These are phyloP conservation scores for Loxodes magnus DNA, from an alignment of 73 alveolate genomes.

Conservation along the genomic window DNA sequence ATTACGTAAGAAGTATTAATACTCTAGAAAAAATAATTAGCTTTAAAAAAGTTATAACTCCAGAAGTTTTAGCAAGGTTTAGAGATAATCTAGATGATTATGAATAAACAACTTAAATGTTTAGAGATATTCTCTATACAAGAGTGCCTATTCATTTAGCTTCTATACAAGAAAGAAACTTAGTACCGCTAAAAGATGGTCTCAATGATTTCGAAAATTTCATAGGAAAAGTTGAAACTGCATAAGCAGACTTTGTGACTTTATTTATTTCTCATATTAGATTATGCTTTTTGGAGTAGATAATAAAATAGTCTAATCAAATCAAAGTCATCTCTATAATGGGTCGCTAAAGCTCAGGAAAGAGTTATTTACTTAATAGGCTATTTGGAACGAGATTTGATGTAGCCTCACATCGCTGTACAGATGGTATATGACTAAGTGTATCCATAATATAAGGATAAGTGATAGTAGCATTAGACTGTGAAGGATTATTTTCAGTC, in stretches of 20 bases:
- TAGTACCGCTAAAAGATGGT: conserved; percentile 10
- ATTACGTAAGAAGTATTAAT: too few species aligned
- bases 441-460: conserved; percentile 5
- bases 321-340: conserved; percentile 16
- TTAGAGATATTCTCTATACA: background rate
- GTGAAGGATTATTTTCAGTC: conserved; percentile 54
- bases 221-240: background rate
- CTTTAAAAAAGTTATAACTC: too few species aligned
- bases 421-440: conserved; percentile 65
- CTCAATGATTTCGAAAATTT: conserved; percentile 1
- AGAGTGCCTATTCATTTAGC: conserved; percentile 9
- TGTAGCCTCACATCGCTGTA: conserved; percentile 56
- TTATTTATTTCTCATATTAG: background rate
- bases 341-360: conserved; percentile 50
- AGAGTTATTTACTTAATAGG: conserved; percentile 48
- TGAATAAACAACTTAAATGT: too few species aligned
- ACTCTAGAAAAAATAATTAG: too few species aligned
- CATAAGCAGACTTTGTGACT: background rate
- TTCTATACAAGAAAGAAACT: conserved; percentile 2
- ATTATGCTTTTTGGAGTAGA: background rate
- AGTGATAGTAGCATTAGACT: conserved; percentile 31
- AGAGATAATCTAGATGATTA: too few species aligned
- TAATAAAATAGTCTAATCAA: background rate
- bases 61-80: too few species aligned
- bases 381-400: conserved; percentile 55